These are phyloP conservation scores for Choiromyces venosus DNA, from an alignment of 495 filamentous ascomycete species.

Conservation along the genomic window DNA sequence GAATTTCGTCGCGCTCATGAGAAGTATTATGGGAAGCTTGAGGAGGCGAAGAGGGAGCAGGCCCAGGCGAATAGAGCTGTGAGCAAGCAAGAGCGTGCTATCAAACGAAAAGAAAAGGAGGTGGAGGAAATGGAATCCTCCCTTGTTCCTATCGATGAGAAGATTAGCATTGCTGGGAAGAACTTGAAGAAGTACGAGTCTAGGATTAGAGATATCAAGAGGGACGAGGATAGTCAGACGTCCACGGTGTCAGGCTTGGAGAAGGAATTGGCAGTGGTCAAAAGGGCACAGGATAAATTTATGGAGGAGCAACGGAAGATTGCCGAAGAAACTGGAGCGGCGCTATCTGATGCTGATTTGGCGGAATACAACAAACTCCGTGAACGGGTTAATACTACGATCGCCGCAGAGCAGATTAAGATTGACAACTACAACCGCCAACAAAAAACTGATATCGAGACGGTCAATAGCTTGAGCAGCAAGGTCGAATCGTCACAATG, in stretches of 20 bases:
- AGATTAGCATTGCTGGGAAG: constrained; percentile 71
- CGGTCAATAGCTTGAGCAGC: constrained; percentile 73
- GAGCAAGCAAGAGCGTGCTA: constrained; percentile 70
- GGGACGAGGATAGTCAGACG: constrained; percentile 67
- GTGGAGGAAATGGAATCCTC: constrained; percentile 79
- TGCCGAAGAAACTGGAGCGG: constrained; percentile 75
- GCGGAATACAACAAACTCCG: constrained; percentile 84
- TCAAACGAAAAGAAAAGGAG: constrained; percentile 79
- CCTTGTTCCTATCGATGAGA: constrained; percentile 85
- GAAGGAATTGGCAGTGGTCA: constrained; percentile 73
- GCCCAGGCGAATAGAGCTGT: constrained; percentile 73
- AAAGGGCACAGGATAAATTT: constrained; percentile 86
- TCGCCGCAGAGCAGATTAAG: constrained; percentile 73
- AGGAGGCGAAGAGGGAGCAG: constrained; percentile 82
- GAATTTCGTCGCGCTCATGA: constrained; percentile 84
- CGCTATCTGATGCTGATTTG: constrained; percentile 76
- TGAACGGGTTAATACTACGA: constrained; percentile 78
- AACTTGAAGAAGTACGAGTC: constrained; percentile 62
- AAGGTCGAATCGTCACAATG: constrained; percentile 75
- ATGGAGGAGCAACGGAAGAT: constrained; percentile 78
- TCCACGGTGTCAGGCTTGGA: constrained; percentile 61
- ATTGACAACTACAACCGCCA: constrained; percentile 79
- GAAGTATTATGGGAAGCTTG: constrained; percentile 73
- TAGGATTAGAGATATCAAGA: constrained; percentile 62
- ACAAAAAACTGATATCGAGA: constrained; percentile 81